Base-by-base conservation (phyloP, 192 early-diverging fungal genomes). In the Coemansia sp. region DNA sequence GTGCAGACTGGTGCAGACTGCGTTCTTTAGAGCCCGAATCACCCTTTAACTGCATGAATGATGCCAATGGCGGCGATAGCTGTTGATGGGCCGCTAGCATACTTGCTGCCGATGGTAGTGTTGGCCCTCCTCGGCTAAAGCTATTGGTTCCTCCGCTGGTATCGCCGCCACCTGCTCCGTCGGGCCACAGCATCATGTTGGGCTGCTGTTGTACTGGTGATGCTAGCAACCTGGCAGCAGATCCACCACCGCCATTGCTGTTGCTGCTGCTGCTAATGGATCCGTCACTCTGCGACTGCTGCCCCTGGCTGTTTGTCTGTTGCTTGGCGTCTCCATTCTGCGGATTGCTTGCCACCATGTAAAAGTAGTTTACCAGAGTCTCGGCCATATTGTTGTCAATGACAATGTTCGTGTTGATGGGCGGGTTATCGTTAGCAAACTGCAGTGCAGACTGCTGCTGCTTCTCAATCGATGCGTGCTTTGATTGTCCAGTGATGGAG, bases 331-430 rank as follows among this genome's bases (percentile, higher is more conserved):
- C 48, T 4, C 46, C 46, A 49, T 58, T 59, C 45, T 60, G 63
- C 71, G 61, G 71, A 39, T 74, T 74, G 68, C 65, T 81, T 18
- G 79, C 71, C 45, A 81, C 66, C 74, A 72, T 75, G 42, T 72
- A 81, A 58, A 81, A 81, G 64, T 81, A 81, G 34, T 81, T 75
- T 8, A 81, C 79, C 53, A 81, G 73, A 25, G 79, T 81, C 63
- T 81, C 79, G 0, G 79, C 79, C 79, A 81, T 81, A 49, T 81
- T 76, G 53, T 75, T 81, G 58, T 81, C 79, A 28, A 81, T 81
- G 16, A 81, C 79, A 31, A 81, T 66, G 52, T 76, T 76, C 3
- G 79, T 76, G 64, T 80, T 80, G 48, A 80, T 74, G 16, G 68
- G 62, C 26, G 61, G 25, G 34, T 68, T 23, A 12, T 57, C 65